Evolutionary conservation across 805 yeast species (phyloP).

Genomic region (Ogataea minuta): DNA sequence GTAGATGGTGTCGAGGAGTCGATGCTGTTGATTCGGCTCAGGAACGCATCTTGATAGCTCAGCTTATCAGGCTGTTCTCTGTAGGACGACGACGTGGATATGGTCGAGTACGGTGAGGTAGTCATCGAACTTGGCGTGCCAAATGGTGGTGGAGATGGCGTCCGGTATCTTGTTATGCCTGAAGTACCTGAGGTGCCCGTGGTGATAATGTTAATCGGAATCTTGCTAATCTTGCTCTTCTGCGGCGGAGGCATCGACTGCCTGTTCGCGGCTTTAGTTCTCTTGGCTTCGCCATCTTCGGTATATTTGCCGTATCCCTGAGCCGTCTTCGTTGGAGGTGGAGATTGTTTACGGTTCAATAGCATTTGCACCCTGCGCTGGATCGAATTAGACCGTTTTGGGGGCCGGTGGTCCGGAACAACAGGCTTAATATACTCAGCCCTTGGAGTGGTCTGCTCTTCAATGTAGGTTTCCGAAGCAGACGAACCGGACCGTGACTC

Average conservation of each 20-base stretch:
- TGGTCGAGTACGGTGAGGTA: constrained; percentile 12
- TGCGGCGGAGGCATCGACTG: constrained; percentile 21
- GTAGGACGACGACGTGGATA: constrained; percentile 11
- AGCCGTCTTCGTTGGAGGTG: constrained; percentile 61
- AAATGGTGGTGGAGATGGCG: constrained; percentile 26
- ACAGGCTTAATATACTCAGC: constrained; percentile 12
- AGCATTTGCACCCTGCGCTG: constrained; percentile 55
- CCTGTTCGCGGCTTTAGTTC: background rate
- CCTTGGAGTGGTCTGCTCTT: constrained; percentile 6
- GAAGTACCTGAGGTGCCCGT: constrained; percentile 8
- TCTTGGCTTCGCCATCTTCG: constrained; percentile 28
- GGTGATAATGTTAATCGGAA: constrained; percentile 18
- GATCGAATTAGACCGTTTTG: constrained; percentile 40
- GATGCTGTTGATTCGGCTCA: constrained; percentile 12
- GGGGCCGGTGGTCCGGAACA: constrained; percentile 26
- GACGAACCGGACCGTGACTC: constrained; percentile 14
- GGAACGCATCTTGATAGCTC: constrained; percentile 9
- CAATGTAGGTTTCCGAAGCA: constrained; percentile 15
- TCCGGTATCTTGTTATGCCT: constrained; percentile 5
- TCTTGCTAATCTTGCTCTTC: constrained; percentile 19
- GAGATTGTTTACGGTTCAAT: constrained; percentile 41
- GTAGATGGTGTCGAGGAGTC: constrained; percentile 14
- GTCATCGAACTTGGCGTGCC: constrained; percentile 16
- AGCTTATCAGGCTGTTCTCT: constrained; percentile 8
- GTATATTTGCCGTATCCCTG: constrained; percentile 80